Evolutionary conservation across 495 filamentous ascomycete genomes (phyloP).

Genomic region (Tuber microsphaerosporum): DNA sequence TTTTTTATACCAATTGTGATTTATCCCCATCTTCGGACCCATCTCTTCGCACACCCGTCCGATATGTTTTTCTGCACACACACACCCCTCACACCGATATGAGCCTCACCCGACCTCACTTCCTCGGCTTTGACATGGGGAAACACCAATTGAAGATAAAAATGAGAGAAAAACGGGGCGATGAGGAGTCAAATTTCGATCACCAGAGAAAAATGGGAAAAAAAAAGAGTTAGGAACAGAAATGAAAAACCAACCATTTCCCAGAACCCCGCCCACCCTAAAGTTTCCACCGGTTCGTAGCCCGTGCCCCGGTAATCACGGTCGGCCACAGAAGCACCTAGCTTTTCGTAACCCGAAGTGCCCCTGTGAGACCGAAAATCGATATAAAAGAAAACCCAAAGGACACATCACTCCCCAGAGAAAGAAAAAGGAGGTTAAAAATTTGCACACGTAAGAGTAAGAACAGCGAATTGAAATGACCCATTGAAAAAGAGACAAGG

Average conservation of each 20-base stretch:
- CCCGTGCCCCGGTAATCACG: not conserved
- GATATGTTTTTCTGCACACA: not conserved
- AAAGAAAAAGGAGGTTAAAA: conserved; percentile 4
- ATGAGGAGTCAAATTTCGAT: not conserved
- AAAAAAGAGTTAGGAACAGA: not conserved
- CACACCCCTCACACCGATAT: not conserved
- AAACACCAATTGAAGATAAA: conserved; percentile 1
- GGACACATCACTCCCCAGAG: conserved; percentile 1
- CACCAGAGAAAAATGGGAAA: not conserved
- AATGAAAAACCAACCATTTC: not conserved
- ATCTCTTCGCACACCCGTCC: not conserved
- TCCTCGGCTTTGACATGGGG: not conserved
- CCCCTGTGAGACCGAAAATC: not conserved
- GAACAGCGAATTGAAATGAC: conserved; percentile 5
- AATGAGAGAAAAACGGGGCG: not conserved
- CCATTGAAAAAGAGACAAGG: conserved; percentile 4
- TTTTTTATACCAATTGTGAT: not conserved
- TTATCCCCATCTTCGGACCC: not conserved
- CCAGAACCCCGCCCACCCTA: not conserved
- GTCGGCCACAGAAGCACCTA: not conserved
- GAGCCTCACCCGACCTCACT: not conserved
- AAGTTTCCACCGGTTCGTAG: not conserved
- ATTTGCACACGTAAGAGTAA: conserved; percentile 5
- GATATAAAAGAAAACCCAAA: not conserved
- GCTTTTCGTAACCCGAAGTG: not conserved